Conservation (phyloP, 306 rosid species). For the Pterocarpus macrocarpus region DNA sequence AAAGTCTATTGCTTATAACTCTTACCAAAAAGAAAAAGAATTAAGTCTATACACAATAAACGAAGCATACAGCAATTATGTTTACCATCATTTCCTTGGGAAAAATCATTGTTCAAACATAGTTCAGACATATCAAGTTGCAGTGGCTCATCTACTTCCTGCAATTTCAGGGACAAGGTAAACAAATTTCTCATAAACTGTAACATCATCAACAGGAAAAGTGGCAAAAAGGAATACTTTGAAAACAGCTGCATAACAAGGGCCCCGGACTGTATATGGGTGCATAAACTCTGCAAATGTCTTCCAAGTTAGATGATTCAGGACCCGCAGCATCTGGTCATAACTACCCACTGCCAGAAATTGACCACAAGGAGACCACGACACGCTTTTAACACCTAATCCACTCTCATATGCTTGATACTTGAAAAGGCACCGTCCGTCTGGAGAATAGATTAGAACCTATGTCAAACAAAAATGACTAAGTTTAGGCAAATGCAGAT, state of each 20-base stretch:
- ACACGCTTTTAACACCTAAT: constrained; percentile 90
- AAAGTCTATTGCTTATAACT: not conserved
- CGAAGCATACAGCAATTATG: not conserved
- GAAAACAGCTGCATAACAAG: constrained; percentile 86
- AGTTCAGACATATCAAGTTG: constrained; percentile 92
- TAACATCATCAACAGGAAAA: constrained; percentile 27
- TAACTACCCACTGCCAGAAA: constrained; percentile 97
- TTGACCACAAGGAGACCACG: constrained; percentile 99
- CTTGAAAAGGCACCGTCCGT: constrained; percentile 93
- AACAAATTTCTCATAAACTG: constrained; percentile 36
- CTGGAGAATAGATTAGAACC: constrained; percentile 97
- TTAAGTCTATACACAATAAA: not conserved
- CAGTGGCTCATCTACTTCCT: constrained; percentile 96
- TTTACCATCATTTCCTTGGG: constrained; percentile 77
- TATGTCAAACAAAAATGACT: constrained; percentile 55
- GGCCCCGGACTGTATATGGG: constrained; percentile 77
- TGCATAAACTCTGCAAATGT: constrained; percentile 99
- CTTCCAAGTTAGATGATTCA: constrained; percentile 95
- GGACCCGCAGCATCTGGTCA: constrained; percentile 96
- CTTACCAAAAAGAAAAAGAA: not conserved
- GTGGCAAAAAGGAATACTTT: constrained; percentile 65
- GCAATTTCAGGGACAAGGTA: constrained; percentile 46
- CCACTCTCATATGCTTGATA: constrained; percentile 98
- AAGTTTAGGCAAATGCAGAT: constrained; percentile 21
- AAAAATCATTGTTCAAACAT: constrained; percentile 76